Conservation (phyloP, 75 land plant genomes). For the Pinus tabuliformis region DNA sequence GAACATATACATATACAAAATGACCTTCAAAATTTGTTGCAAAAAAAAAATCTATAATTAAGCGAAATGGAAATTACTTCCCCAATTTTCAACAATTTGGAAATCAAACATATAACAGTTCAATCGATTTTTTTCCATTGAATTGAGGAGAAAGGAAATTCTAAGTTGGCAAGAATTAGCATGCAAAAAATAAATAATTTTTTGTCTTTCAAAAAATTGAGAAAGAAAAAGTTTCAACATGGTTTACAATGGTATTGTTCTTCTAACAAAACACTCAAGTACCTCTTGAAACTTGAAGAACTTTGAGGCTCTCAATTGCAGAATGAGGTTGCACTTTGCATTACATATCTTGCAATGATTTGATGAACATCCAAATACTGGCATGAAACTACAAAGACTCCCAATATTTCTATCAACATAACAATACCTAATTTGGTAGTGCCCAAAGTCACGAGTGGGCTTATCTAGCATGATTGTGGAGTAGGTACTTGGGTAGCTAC, state of each 20-base stretch:
- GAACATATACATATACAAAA: neutral
- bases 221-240: neutral
- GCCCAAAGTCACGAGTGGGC: too few species aligned
- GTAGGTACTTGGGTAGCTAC: too few species aligned
- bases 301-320: conserved; percentile 93
- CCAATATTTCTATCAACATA: too few species aligned
- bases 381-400: conserved; percentile 68
- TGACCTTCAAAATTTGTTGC: neutral
- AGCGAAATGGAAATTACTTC: neutral
- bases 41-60: too few species aligned
- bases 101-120: neutral
- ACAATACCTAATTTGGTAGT: too few species aligned
- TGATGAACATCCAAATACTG: conserved; percentile 90
- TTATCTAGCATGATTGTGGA: too few species aligned
- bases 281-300: conserved; percentile 98
- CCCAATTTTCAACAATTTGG: neutral
- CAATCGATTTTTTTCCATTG: too few species aligned
- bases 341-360: conserved; percentile 66
- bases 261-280: neutral
- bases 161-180: neutral
- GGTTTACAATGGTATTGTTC: neutral
- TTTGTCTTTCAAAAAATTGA: neutral
- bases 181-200: neutral
- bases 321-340: conserved; percentile 77
- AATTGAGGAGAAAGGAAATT: too few species aligned